A percentile compares a stretch with the other conserved stretches of the same genome.
Evolutionary conservation across 345 rosid genomes (phyloP).

Genomic region (Arabidopsis thaliana): DNA sequence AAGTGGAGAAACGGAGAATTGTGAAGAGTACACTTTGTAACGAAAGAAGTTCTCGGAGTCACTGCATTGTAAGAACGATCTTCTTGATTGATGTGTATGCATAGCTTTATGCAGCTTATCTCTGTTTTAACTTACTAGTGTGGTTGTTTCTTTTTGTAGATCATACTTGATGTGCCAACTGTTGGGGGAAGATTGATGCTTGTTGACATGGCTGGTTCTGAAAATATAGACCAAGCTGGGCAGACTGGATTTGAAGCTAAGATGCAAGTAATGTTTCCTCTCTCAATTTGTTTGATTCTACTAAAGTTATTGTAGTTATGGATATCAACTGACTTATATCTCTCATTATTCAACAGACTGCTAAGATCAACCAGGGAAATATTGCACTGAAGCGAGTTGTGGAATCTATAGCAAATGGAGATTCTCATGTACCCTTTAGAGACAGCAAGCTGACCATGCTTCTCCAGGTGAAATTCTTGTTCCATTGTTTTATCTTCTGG

Average conservation of each 20-base stretch:
- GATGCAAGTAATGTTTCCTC: constrained; percentile 72
- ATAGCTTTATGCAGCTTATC: neutral
- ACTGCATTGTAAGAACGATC: constrained; percentile 56
- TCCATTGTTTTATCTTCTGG: neutral
- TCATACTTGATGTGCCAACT: constrained; percentile 93
- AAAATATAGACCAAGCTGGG: constrained; percentile 97
- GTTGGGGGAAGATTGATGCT: constrained; percentile 98
- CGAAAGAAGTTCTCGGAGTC: constrained; percentile 97
- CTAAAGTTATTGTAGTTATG: neutral
- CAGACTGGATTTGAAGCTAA: constrained; percentile 93
- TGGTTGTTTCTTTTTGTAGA: constrained; percentile 49
- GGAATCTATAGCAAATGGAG: constrained; percentile 98
- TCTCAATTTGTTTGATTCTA: neutral
- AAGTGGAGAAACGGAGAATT: constrained; percentile 93
- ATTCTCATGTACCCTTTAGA: constrained; percentile 97
- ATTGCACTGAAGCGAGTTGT: constrained; percentile 94
- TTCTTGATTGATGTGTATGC: neutral
- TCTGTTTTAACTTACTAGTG: neutral
- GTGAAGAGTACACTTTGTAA: constrained; percentile 93
- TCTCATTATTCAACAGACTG: constrained; percentile 66
- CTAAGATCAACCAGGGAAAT: constrained; percentile 95
- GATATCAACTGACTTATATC: constrained; percentile 12
- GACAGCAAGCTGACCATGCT: constrained; percentile 98
- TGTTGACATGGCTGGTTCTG: constrained; percentile 99
- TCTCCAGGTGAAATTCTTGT: constrained; percentile 64